Evolutionary conservation across 192 early-diverging fungal species (phyloP), one percentile per base, ranked within the genome.

Genomic region (Glomus cerebriforme): DNA sequence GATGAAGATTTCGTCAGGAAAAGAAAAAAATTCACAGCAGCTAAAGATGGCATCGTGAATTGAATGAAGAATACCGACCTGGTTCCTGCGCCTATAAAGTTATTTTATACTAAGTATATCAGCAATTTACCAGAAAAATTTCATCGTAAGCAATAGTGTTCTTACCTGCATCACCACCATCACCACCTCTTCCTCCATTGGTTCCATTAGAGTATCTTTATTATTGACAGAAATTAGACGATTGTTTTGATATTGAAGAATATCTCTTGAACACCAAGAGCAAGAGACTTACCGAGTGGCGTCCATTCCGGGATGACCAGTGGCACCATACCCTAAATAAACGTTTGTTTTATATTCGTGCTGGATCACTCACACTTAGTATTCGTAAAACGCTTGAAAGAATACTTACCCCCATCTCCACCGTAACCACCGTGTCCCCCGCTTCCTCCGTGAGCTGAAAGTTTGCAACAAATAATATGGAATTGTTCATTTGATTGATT

Each of bases 131-230:
- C 73, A 35, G 58, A 58, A 66, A 34, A 10, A 32, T 62, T 59
- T 71, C 69, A 26, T 32, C 35, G 9, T 32, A 22, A 35, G 6
- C 8, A 74, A 4, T 27, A n/a, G 12, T 34, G 54, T 75, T 75
- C 54, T 75, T 75, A 75, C 73, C 73, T 75, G 73, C 73, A 75
- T 75, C 73, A 37, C 73, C 73, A 13, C 73, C 73, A 60, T 75
- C 73, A 35, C 73, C 73, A 1, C 73, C 73, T 75, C 73, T 75
- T 75, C 58, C 58, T 59, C 73, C 73, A 26, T 75, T 24, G 34
- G 15, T 22, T 59, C 58, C 73, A 75, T 9, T 5, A 37, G 32
- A 60, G 19, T 32, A 75, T 62, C 73, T 75, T 75, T 37, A 62
- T 35, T 31, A 75, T 37, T 60, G 58, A 62, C 27, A 37, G 13